A percentile compares a stretch with the other conserved stretches of the same genome.
Evolutionary conservation across 768 basidiomycete species (phyloP).

Genomic region (Galerina marginata): DNA sequence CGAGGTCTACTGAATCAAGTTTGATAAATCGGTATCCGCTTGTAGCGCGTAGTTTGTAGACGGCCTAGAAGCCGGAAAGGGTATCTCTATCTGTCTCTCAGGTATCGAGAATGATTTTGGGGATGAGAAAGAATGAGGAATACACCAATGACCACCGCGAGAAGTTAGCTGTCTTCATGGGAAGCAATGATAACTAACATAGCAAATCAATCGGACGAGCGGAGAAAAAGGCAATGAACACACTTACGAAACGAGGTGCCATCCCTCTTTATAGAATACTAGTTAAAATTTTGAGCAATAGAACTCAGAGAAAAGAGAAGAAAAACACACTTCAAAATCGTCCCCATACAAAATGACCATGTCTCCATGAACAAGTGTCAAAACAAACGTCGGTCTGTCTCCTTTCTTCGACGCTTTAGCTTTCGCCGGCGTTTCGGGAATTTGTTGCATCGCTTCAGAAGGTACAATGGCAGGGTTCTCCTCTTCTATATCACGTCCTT

Average conservation of each 20-base stretch:
- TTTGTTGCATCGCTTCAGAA: background rate
- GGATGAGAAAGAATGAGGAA: constrained; percentile 6
- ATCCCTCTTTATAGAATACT: constrained; percentile 51
- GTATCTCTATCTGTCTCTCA: too few relatives aligned
- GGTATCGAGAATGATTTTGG: too few relatives aligned
- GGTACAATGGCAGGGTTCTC: background rate
- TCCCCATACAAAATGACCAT: constrained; percentile 39
- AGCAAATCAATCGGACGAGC: background rate
- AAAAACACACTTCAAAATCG: constrained; percentile 42
- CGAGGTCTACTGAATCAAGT: background rate
- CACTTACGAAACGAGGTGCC: constrained; percentile 50
- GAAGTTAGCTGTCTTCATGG: constrained; percentile 6
- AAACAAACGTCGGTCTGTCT: constrained; percentile 22
- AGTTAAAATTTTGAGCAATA: constrained; percentile 7
- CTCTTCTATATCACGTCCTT: constrained; percentile 3
- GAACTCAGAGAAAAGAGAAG: constrained; percentile 1
- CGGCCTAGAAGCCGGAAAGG: background rate
- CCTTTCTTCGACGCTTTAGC: constrained; percentile 14
- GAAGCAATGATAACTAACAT: constrained; percentile 20
- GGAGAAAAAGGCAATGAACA: constrained; percentile 10
- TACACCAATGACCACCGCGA: background rate
- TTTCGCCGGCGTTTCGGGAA: constrained; percentile 2
- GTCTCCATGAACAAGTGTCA: constrained; percentile 52
- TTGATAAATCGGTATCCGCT: background rate
- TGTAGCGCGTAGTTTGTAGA: background rate